These are phyloP conservation scores for Solanum lycopersicoides DNA, from an alignment of 257 asterid genomes.

Conservation along the genomic window DNA sequence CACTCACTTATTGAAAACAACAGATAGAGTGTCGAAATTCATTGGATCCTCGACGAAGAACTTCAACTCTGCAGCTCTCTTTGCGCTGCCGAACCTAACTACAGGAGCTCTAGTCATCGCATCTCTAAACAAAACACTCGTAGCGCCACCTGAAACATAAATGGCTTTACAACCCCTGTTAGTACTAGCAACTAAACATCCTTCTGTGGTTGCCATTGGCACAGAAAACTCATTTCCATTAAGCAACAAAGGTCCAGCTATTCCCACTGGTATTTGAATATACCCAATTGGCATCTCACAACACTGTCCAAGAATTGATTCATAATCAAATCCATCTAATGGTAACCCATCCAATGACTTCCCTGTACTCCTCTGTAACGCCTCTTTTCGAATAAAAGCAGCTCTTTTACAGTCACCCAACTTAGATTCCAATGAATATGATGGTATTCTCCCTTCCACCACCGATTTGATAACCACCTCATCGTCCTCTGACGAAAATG, in stretches of 20 bases:
- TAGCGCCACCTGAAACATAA: conserved; percentile 36
- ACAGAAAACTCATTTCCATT: conserved; percentile 42
- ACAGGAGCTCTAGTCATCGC: conserved; percentile 57
- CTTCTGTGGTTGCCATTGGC: conserved; percentile 61
- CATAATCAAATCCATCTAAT: conserved; percentile 44
- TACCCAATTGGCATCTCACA: conserved; percentile 66
- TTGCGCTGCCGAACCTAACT: conserved; percentile 36
- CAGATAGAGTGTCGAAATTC: conserved; percentile 33
- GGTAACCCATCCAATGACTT: conserved; percentile 43
- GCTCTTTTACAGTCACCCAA: conserved; percentile 41
- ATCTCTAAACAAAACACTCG: conserved; percentile 28
- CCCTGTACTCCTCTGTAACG: conserved; percentile 35
- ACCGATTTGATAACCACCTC: conserved; percentile 26
- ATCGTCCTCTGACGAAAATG: conserved; percentile 12
- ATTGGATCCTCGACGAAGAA: conserved; percentile 35
- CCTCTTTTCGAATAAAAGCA: conserved; percentile 31
- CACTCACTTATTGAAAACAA: conserved; percentile 37
- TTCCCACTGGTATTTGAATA: conserved; percentile 52
- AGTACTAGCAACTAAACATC: conserved; percentile 53
- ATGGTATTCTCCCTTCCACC: conserved; percentile 23
- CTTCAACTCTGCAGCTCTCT: conserved; percentile 40
- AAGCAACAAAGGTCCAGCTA: conserved; percentile 49
- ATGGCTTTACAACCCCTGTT: conserved; percentile 59
- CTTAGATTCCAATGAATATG: conserved; percentile 33
- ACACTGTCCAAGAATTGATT: conserved; percentile 50